A percentile compares a stretch with the other conserved stretches of the same genome.
Conservation (phyloP, 768 basidiomycete genomes). For the Trametes elegans region DNA sequence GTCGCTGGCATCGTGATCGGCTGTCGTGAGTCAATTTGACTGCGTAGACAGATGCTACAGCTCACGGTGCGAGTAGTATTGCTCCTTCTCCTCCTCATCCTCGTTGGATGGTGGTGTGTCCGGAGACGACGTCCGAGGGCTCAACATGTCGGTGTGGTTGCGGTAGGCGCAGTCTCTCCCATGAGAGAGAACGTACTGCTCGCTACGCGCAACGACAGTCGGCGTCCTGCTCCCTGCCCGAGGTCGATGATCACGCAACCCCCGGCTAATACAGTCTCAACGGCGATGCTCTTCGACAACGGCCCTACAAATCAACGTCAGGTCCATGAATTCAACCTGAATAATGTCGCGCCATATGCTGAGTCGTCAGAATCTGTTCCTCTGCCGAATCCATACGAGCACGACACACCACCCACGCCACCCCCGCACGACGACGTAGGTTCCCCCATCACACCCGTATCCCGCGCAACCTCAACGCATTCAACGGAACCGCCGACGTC, state of each 20-base stretch:
- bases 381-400: conserved; percentile 18
- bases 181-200: background rate
- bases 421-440: conserved; percentile 6
- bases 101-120: conserved; percentile 13
- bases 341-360: background rate
- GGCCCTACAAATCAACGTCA: background rate
- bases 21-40: conserved; percentile 27
- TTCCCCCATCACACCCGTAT: background rate
- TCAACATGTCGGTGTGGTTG: background rate
- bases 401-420: conserved; percentile 9
- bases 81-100: conserved; percentile 9
- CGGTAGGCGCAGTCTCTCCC: background rate
- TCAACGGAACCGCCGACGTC: background rate
- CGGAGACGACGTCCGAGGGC: background rate
- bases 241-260: background rate
- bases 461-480: background rate
- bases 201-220: background rate
- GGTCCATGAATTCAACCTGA: background rate
- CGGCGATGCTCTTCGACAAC: background rate
- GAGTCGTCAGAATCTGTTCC: background rate
- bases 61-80: conserved; percentile 7
- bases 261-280: background rate
- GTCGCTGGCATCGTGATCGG: conserved; percentile 30
- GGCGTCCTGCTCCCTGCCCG: background rate
- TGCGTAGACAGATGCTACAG: too few species aligned